phyloP scores from a whole-genome alignment of 2,329 filamentous ascomycete genomes.

The Clonostachys sp. region DNA sequence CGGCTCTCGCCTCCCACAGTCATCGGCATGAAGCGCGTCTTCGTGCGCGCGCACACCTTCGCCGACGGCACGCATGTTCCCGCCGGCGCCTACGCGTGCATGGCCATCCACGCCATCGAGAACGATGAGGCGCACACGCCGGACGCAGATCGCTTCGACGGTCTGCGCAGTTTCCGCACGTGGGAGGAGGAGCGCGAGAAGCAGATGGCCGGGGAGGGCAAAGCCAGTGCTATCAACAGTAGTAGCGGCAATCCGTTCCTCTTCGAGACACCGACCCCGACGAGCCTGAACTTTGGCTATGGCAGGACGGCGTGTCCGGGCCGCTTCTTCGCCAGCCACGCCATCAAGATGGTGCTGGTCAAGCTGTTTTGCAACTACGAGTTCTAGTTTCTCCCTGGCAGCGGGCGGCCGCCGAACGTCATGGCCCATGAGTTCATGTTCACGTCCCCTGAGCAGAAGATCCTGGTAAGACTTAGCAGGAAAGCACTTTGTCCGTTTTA shows the following conservation, averaged over 20 bases:
- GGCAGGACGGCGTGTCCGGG: constrained; percentile 43
- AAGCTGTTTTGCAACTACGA: neutral
- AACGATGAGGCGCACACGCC: constrained; percentile 32
- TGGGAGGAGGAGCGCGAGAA: neutral
- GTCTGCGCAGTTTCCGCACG: constrained; percentile 36
- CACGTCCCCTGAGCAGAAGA: too few species aligned
- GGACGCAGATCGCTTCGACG: constrained; percentile 38
- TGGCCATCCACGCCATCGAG: constrained; percentile 33
- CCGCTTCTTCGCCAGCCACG: constrained; percentile 40
- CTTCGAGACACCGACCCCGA: constrained; percentile 34
- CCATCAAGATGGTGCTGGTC: constrained; percentile 36
- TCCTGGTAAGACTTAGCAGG: too few species aligned
- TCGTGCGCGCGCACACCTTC: constrained; percentile 13
- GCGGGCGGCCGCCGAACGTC: too few species aligned
- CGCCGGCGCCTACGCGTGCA: constrained; percentile 33
- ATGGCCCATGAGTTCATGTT: too few species aligned
- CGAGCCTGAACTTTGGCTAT: constrained; percentile 39
- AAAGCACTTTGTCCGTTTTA: too few species aligned
- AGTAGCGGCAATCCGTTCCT: constrained; percentile 31
- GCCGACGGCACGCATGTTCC: constrained; percentile 38
- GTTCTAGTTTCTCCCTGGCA: too few species aligned
- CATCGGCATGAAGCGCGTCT: constrained; percentile 38
- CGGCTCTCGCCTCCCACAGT: constrained; percentile 30
- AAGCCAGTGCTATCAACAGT: constrained; percentile 6
- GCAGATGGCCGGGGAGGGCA: constrained; percentile 4